phyloP scores from a whole-genome alignment of 345 rosid species.

The Clausena lansium region DNA sequence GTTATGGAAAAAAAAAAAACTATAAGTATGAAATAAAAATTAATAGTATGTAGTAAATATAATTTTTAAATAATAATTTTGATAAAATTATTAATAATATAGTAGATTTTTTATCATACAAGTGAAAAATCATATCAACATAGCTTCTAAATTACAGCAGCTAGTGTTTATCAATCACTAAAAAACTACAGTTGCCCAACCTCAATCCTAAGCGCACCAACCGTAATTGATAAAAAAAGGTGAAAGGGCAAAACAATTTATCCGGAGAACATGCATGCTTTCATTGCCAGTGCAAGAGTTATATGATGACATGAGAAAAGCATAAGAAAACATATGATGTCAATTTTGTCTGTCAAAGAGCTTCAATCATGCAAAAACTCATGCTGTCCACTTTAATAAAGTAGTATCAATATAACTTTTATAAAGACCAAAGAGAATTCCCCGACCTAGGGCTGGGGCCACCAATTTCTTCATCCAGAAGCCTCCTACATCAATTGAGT shows the following conservation, averaged over 20 bases:
- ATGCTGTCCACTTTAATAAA: conserved; percentile 41
- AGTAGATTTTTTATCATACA: too few relatives aligned
- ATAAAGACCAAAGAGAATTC: conserved; percentile 15
- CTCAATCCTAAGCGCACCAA: too few relatives aligned
- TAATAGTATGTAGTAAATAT: too few relatives aligned
- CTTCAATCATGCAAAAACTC: conserved; percentile 45
- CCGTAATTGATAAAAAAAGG: neutral
- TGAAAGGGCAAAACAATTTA: conserved; percentile 22
- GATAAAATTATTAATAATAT: too few relatives aligned
- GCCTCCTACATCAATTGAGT: conserved; percentile 19
- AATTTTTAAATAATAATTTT: too few relatives aligned
- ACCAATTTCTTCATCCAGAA: conserved; percentile 38
- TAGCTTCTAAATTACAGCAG: too few relatives aligned
- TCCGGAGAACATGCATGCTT: conserved; percentile 16
- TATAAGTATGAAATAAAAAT: too few relatives aligned
- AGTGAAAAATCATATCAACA: too few relatives aligned
- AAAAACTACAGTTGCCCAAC: too few relatives aligned
- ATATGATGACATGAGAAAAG: conserved; percentile 22
- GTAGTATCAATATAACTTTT: conserved; percentile 12
- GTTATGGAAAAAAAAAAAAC: too few relatives aligned
- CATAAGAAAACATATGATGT: conserved; percentile 19
- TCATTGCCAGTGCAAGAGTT: conserved; percentile 19
- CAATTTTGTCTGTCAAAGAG: conserved; percentile 16
- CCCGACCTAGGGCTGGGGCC: conserved; percentile 17
- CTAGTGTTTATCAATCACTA: too few relatives aligned